Conservation (phyloP, 1,284 basidiomycete genomes). For the Sphagnurus paluster region DNA sequence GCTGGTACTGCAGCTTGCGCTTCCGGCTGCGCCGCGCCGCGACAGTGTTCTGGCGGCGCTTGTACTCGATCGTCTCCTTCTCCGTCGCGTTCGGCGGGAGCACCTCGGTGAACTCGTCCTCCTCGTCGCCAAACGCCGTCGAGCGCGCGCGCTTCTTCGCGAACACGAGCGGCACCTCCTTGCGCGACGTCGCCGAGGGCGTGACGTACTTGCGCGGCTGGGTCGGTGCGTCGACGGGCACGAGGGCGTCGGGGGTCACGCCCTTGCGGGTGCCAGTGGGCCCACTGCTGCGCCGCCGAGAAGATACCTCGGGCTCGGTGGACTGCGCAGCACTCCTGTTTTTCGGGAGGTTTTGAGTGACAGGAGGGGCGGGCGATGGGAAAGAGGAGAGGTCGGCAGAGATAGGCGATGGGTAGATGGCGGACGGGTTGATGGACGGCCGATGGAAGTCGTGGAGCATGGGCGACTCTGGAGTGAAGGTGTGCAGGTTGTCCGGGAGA, state of each 20-base stretch:
- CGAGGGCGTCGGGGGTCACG: slow-evolving; percentile 47
- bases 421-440: slow-evolving; percentile 33
- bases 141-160: slow-evolving; percentile 58
- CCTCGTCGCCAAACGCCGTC: slow-evolving; percentile 48
- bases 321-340: slow-evolving; percentile 10
- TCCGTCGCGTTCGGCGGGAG: slow-evolving; percentile 45
- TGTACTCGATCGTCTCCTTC: slow-evolving; percentile 69
- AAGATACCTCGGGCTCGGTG: slow-evolving; percentile 14
- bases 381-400: slow-evolving; percentile 16
- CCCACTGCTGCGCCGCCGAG: slow-evolving; percentile 31
- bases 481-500: slow-evolving; percentile 35
- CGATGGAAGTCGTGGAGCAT: slow-evolving; percentile 28
- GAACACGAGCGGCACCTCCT: slow-evolving; percentile 52
- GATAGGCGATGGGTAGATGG: slow-evolving; percentile 36
- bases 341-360: slow-evolving; percentile 1
- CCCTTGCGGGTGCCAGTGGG: slow-evolving; percentile 58
- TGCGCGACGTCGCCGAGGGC: slow-evolving; percentile 59
- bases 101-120: slow-evolving; percentile 37
- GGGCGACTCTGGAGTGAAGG: slow-evolving; percentile 37
- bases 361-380: slow-evolving; percentile 16
- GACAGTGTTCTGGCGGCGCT: slow-evolving; percentile 79
- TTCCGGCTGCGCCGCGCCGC: slow-evolving; percentile 75
- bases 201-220: slow-evolving; percentile 56
- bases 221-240: slow-evolving; percentile 57
- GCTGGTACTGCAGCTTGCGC: slow-evolving; percentile 75